Conservation (phyloP, 2,329 filamentous ascomycete species). For the Colletotrichum echinochloae region DNA sequence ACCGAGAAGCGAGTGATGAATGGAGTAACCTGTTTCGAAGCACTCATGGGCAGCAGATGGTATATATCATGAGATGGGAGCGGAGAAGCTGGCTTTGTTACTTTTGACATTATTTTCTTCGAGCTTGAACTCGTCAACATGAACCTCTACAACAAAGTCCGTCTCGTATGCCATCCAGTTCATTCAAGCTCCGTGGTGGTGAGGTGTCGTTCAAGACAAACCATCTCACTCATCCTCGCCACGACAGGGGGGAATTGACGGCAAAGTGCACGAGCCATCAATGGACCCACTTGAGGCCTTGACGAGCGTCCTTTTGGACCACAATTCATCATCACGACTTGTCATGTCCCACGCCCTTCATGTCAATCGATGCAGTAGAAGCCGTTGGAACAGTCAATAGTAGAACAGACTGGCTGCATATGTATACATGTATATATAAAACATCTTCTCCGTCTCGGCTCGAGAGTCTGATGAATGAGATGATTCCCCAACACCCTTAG, state of each 20-base stretch:
- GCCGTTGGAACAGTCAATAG: background rate
- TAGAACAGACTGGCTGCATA: background rate
- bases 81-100: too few species aligned
- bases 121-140: rapidly evolving
- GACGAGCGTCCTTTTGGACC: background rate
- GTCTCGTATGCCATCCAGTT: background rate
- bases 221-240: background rate
- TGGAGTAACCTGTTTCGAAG: background rate
- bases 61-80: background rate
- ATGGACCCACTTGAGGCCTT: background rate
- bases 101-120: rapidly evolving
- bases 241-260: slow-evolving; percentile 43
- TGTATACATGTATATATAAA: background rate
- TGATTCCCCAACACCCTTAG: too few species aligned
- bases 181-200: background rate
- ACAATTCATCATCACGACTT: slow-evolving; percentile 2
- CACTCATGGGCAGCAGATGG: too few species aligned
- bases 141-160: background rate
- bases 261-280: background rate
- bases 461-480: too few species aligned
- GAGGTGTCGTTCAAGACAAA: background rate
- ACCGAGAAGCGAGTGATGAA: background rate
- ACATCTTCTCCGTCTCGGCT: rapidly evolving
- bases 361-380: slow-evolving; percentile 12
- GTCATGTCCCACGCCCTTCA: slow-evolving; percentile 17